Percentiles rank a stretch among this genome's conserved stretches.
phyloP scores from a whole-genome alignment of 2,329 filamentous ascomycete species.

The Paecilomyces niveus region DNA sequence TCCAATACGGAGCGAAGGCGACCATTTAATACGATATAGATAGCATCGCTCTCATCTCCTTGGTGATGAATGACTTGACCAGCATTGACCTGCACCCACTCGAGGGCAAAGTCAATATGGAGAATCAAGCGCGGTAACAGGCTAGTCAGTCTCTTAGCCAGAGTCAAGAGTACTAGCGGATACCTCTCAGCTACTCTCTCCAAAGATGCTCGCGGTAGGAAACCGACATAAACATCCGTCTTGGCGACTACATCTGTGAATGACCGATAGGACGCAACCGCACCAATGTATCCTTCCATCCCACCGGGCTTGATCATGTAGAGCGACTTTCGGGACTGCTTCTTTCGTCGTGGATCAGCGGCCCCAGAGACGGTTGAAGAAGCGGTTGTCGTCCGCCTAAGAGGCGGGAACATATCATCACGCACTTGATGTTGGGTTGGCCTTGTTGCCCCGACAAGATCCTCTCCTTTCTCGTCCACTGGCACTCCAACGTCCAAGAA shows the following conservation, averaged over 20 bases:
- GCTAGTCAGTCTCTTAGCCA: conserved; percentile 89
- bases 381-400: conserved; percentile 39
- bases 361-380: conserved; percentile 20
- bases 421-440: conserved; percentile 17
- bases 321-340: conserved; percentile 59
- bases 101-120: conserved; percentile 95
- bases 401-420: conserved; percentile 37
- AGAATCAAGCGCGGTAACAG: conserved; percentile 82
- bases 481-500: conserved; percentile 93
- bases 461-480: conserved; percentile 51
- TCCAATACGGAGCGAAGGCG: conserved; percentile 80
- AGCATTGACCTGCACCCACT: conserved; percentile 95
- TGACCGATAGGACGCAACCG: conserved; percentile 88
- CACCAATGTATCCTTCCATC: conserved; percentile 88
- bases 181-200: conserved; percentile 91
- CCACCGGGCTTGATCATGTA: conserved; percentile 92
- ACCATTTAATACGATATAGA: conserved; percentile 95
- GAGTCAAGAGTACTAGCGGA: conserved; percentile 84
- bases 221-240: conserved; percentile 96
- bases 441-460: conserved; percentile 29
- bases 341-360: conserved; percentile 28
- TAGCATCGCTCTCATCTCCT: conserved; percentile 92
- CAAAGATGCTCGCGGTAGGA: conserved; percentile 74
- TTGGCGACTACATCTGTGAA: conserved; percentile 97
- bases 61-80: conserved; percentile 93